Evolutionary conservation across 495 filamentous ascomycete species (phyloP).

Genomic region (Hypoxylon cercidicola): DNA sequence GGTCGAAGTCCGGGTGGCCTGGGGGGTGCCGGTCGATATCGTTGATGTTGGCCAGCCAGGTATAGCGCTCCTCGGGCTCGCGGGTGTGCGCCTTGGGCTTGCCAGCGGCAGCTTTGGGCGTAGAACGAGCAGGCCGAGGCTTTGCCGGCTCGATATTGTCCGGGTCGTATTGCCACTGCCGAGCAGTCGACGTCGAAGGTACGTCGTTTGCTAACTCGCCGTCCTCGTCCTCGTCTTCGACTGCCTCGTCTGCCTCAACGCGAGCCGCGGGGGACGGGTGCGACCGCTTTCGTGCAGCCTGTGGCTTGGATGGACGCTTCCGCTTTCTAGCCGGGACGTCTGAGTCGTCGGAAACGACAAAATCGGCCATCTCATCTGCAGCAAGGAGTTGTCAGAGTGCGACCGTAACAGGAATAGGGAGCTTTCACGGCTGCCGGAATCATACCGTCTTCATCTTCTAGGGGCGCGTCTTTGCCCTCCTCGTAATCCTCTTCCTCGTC

Average conservation of each 20-base stretch:
- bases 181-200: conserved; percentile 73
- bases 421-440: conserved; percentile 17
- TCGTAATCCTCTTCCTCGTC: conserved; percentile 80
- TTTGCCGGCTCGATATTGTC: conserved; percentile 71
- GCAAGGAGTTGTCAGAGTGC: too few relatives aligned
- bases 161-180: conserved; percentile 88
- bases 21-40: conserved; percentile 85
- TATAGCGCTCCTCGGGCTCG: conserved; percentile 83
- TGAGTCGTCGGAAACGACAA: conserved; percentile 89
- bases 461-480: conserved; percentile 62
- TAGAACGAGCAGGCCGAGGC: conserved; percentile 56
- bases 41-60: conserved; percentile 85
- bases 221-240: conserved; percentile 51
- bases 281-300: conserved; percentile 66
- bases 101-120: conserved; percentile 58
- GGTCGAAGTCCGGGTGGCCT: conserved; percentile 90
- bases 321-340: conserved; percentile 72
- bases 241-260: conserved; percentile 29
- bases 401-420: too few relatives aligned
- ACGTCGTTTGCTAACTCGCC: conserved; percentile 67
- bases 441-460: conserved; percentile 71
- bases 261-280: conserved; percentile 59
- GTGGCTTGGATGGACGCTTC: conserved; percentile 67
- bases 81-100: conserved; percentile 82
- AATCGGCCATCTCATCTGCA: conserved; percentile 85